Evolutionary conservation across 805 yeast genomes (phyloP), one percentile per base, ranked within the genome.

Genomic region (Yamadazyma kitorensis): DNA sequence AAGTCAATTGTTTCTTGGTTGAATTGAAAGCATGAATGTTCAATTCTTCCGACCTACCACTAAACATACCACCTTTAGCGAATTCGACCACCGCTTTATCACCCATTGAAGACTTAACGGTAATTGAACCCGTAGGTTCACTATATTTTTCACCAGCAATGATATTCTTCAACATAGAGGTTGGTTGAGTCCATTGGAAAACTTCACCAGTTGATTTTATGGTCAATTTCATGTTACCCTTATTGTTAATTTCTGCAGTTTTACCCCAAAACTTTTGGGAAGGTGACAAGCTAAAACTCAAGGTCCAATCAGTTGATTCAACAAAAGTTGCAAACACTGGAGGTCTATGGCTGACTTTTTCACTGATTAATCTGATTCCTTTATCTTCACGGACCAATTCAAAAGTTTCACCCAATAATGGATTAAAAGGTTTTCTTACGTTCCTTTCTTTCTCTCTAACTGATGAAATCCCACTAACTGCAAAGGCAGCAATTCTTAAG

Each of bases 261-360:
- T 91, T 93, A 31, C 98, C 97, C 95, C 97, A 91, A 50, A 86
- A 86, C 55, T 88, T 87, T 49, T 89, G 96, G 15, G 74, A 74
- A 0, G 96, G 95, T 17, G 78, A 63, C 3, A 84, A 72, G n/a
- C 77, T 68, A 44, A 77, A 80, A 24, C 70, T 67, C 25, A 78
- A 54, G 31, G 74, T 77, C 98, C 98, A 93, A 16, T 72, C 60
- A 6, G 62, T 55, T 16, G 85, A 70, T 38, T 91, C 96, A 4
- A 78, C 85, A 54, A 77, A 80, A 15, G 82, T 67, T 1, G 97
- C 96, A 64, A 88, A 78, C 2, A 89, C 76, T 11, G 82, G 80
- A 2, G 98, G 98, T 37, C 86, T 76, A 51, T 93, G 98, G 19
- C 77, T 59, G 13, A 93, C 95, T 53, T 93, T 93, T 55, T 93